Base-by-base conservation (phyloP, 1,139 yeast species). In the Nakaseomyces kungkrabaensis region DNA sequence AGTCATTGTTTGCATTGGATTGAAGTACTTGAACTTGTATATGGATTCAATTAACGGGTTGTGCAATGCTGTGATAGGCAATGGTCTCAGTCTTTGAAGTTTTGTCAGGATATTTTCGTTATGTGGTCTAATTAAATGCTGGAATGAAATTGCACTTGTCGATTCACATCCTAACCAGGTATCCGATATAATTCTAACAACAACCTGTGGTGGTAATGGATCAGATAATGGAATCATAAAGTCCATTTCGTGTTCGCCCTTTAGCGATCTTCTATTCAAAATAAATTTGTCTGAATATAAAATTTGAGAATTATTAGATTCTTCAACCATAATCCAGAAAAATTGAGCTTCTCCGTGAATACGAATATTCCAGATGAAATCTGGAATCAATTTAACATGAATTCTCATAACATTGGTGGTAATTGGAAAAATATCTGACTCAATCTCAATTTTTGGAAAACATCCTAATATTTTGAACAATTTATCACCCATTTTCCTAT, bases 1-100 rank as follows among this genome's bases (percentile, higher is more conserved):
- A 0, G 85, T 79, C 97, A 92, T 92, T 0, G 97, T 90, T 68
- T 94, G 98, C 96, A 94, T 90, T 5, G 98, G 98, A 63, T 94
- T 94, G 74, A 94, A 94, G 66, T 86, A 92, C 50, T 78, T 78
- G 72, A 92, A 92, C 55, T 78, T 80, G 64, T 92, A 92, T 41
- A 90, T 82, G 2, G 72, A 65, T 63, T 89, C 96, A 46, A 88
- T 68, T 22, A 75, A 72, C 1, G 75, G 71, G 61, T 89, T 75
- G 53, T 89, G 87, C 34, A 92, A 72, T 0, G 97, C 97, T 1
- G 82, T 68, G 0, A 84, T 72, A 0, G 97, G 97, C 38, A 94
- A 72, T 1, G 98, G 98, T 53, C 89, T 90, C 49, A 94, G 68
- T 51, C 85, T 75, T 55, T 89, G 72, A 47, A 94, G 69, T 58